These are phyloP conservation scores for Acacia confusa DNA, from an alignment of 306 rosid genomes.

Conservation along the genomic window DNA sequence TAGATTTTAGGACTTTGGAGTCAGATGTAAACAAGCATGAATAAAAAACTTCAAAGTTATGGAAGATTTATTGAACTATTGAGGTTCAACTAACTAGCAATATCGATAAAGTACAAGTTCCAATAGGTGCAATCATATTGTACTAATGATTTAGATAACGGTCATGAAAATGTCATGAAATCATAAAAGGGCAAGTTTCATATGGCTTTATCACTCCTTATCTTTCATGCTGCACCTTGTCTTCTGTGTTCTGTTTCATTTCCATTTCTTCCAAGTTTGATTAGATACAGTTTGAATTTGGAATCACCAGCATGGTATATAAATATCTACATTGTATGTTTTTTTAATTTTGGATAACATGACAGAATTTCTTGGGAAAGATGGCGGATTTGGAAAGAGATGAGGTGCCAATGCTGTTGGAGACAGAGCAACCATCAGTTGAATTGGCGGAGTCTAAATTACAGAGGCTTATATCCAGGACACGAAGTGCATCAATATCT, in stretches of 20 bases:
- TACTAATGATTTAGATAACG: neutral
- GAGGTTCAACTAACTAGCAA: neutral
- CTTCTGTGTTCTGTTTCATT: neutral
- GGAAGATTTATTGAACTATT: neutral
- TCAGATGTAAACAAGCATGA: neutral
- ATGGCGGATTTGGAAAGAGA: conserved; percentile 64
- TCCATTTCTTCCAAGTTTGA: conserved; percentile 3
- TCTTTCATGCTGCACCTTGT: neutral
- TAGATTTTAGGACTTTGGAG: neutral
- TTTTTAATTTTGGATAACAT: neutral
- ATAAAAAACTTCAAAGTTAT: neutral
- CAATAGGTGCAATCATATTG: neutral
- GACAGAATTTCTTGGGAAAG: conserved; percentile 37
- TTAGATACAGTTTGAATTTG: neutral
- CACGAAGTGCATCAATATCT: conserved; percentile 67
- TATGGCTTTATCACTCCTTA: conserved; percentile 22
- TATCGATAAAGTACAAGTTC: neutral
- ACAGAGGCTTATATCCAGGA: conserved; percentile 40
- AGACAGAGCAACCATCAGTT: conserved; percentile 36
- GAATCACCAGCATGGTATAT: conserved; percentile 9
- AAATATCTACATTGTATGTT: conserved; percentile 13
- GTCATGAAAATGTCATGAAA: neutral
- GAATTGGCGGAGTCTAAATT: conserved; percentile 37
- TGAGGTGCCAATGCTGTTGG: conserved; percentile 62
- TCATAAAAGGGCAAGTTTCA: conserved; percentile 6